Conservation (phyloP, 495 filamentous ascomycete genomes). For the Hapsidospora chrysogenum region DNA sequence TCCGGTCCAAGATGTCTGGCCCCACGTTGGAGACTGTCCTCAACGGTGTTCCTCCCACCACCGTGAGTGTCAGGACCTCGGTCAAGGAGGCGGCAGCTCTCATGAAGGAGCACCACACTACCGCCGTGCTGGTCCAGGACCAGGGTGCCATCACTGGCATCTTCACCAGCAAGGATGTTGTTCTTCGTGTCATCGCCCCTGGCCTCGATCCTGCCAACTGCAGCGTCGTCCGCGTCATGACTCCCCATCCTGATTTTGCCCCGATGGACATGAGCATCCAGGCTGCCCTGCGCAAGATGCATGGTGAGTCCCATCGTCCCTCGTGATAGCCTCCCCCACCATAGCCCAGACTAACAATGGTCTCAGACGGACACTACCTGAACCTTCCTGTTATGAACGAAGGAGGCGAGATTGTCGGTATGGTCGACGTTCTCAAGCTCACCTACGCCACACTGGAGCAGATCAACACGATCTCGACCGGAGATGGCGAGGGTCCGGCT, state of each 20-base stretch:
- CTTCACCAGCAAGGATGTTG: slow-evolving; percentile 98
- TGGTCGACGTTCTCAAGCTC: slow-evolving; percentile 96
- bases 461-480: slow-evolving; percentile 52
- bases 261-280: slow-evolving; percentile 99
- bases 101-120: slow-evolving; percentile 99
- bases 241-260: slow-evolving; percentile 94
- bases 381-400: slow-evolving; percentile 99
- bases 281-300: slow-evolving; percentile 95
- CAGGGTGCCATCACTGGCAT: slow-evolving; percentile 96
- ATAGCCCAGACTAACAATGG: slow-evolving; percentile 1
- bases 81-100: slow-evolving; percentile 85
- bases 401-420: slow-evolving; percentile 89
- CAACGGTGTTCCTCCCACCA: slow-evolving; percentile 78
- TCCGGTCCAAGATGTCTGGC: slow-evolving; percentile 92
- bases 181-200: slow-evolving; percentile 92
- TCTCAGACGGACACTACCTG: slow-evolving; percentile 87
- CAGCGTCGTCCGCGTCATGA: slow-evolving; percentile 97
- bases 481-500: slow-evolving; percentile 83
- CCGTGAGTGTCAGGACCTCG: slow-evolving; percentile 86
- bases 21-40: slow-evolving; percentile 91
- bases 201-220: slow-evolving; percentile 88
- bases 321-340: slow-evolving; percentile 4
- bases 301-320: slow-evolving; percentile 42
- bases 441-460: slow-evolving; percentile 97
- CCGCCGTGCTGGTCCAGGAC: slow-evolving; percentile 89